These are phyloP conservation scores for Starmerella stellata DNA, from an alignment of 805 yeast genomes.

Conservation along the genomic window DNA sequence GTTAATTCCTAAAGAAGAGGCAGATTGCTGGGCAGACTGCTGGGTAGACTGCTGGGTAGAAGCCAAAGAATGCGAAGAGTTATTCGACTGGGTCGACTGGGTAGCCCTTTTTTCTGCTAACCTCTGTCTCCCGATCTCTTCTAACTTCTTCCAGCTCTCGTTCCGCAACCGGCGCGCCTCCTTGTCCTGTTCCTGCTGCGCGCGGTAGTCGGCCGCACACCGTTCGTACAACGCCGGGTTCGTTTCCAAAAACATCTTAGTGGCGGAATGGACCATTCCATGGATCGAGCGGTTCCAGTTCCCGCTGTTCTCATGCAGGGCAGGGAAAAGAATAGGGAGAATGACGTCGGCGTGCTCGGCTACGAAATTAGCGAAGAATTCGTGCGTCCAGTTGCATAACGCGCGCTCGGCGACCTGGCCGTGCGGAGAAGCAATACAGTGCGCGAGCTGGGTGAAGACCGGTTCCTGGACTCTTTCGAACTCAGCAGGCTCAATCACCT, in stretches of 20 bases:
- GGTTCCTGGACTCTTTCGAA: constrained; percentile 85
- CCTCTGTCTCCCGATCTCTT: constrained; percentile 20
- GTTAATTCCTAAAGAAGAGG: not conserved
- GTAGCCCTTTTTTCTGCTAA: not conserved
- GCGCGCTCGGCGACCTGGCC: constrained; percentile 96
- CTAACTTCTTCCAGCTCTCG: constrained; percentile 28
- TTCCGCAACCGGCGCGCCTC: constrained; percentile 42
- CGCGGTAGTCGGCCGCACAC: constrained; percentile 73
- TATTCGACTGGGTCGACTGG: not conserved
- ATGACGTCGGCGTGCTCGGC: constrained; percentile 80
- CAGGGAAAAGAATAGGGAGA: constrained; percentile 76
- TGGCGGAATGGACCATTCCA: constrained; percentile 73
- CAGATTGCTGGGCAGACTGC: not conserved
- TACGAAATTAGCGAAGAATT: constrained; percentile 73
- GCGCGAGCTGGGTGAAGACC: constrained; percentile 78
- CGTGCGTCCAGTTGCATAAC: constrained; percentile 84
- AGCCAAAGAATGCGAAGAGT: not conserved
- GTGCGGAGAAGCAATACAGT: constrained; percentile 85
- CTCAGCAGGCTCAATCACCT: constrained; percentile 85
- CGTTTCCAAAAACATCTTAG: constrained; percentile 81
- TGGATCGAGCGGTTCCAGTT: constrained; percentile 94
- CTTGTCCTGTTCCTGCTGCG: constrained; percentile 46
- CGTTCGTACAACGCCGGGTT: constrained; percentile 82
- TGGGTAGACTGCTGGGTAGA: not conserved
- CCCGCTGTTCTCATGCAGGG: constrained; percentile 61